Evolutionary conservation across 306 rosid genomes (phyloP).

Genomic region (Cucumis sativus): DNA sequence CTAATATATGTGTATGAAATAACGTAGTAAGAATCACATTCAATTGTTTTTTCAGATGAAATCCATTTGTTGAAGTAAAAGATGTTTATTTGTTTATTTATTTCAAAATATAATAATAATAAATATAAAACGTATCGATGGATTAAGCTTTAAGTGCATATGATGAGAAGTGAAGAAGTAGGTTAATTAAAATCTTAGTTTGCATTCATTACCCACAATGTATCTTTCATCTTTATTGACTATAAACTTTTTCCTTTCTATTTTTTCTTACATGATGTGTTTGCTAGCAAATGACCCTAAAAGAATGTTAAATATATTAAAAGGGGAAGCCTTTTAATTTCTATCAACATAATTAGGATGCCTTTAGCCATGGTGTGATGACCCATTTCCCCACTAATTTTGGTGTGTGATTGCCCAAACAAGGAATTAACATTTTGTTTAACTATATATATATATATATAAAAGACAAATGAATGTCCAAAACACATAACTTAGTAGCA

Average conservation of each 20-base stretch:
- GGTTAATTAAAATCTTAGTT: background rate
- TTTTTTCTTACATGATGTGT: background rate
- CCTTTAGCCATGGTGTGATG: background rate
- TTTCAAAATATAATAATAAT: background rate
- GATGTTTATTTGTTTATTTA: too few species aligned
- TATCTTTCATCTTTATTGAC: background rate
- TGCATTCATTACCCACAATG: constrained; percentile 3
- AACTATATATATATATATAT: background rate
- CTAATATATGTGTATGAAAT: too few species aligned
- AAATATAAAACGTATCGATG: background rate
- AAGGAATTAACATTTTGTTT: background rate
- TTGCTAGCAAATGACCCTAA: background rate
- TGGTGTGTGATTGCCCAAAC: background rate
- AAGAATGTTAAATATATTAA: background rate
- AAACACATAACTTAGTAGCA: too few species aligned
- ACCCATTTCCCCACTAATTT: background rate
- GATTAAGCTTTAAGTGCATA: background rate
- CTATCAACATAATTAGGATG: background rate
- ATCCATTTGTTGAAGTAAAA: too few species aligned
- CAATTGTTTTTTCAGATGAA: too few species aligned
- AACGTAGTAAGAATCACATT: too few species aligned
- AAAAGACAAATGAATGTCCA: background rate
- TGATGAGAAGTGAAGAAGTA: background rate
- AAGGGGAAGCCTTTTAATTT: background rate
- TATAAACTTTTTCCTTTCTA: background rate